Conservation (phyloP, 371 early-diverging fungal genomes). For the Lichtheimia corymbifera region DNA sequence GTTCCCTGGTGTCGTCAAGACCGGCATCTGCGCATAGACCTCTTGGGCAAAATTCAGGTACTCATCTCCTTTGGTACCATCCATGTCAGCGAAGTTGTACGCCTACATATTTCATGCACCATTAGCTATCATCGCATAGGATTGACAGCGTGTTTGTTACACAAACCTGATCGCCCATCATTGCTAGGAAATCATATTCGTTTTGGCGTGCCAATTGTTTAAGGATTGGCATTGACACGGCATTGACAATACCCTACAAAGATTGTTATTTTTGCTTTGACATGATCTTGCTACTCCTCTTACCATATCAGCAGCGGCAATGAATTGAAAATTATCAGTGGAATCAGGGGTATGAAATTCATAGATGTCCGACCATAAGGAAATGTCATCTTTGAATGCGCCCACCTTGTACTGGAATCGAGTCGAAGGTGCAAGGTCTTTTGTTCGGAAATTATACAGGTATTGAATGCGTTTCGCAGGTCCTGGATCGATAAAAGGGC, state of each 20-base stretch:
- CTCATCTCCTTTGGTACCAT: slow-evolving; percentile 23
- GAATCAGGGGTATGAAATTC: slow-evolving; percentile 18
- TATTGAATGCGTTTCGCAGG: slow-evolving; percentile 24
- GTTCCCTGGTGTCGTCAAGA: slow-evolving; percentile 21
- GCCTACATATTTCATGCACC: slow-evolving; percentile 19
- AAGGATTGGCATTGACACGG: slow-evolving; percentile 24
- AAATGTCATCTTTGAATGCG: background rate
- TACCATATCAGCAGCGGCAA: slow-evolving; percentile 32
- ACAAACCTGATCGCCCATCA: slow-evolving; percentile 28
- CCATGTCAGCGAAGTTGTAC: slow-evolving; percentile 24
- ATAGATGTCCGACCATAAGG: slow-evolving; percentile 12
- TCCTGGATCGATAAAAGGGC: slow-evolving; percentile 38
- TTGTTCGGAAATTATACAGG: slow-evolving; percentile 28
- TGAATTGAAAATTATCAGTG: slow-evolving; percentile 18
- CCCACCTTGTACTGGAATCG: slow-evolving; percentile 30
- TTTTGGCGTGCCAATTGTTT: slow-evolving; percentile 19
- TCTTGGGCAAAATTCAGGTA: slow-evolving; percentile 24
- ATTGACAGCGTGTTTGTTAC: background rate
- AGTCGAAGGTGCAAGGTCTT: slow-evolving; percentile 15
- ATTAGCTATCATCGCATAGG: background rate
- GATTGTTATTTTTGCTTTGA: background rate
- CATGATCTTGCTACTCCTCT: background rate
- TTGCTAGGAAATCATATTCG: slow-evolving; percentile 35
- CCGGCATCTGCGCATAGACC: slow-evolving; percentile 21
- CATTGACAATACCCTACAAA: slow-evolving; percentile 32